Base-by-base conservation (phyloP, 208 protist genomes). In the Crithidia expoeki region DNA sequence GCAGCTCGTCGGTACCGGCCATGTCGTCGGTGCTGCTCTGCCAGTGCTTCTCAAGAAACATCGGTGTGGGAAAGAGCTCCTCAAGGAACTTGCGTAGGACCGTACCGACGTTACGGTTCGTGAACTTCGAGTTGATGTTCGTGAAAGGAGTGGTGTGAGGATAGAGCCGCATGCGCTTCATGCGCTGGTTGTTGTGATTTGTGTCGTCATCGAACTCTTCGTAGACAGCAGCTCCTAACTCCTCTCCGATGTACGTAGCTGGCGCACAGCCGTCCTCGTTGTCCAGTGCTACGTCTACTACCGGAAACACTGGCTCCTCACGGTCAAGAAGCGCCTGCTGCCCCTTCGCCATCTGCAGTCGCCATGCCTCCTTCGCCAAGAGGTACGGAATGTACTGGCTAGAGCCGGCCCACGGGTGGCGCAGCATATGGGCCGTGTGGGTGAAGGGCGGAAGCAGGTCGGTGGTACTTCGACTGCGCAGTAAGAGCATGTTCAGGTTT, bases 51-150 rank as follows among this genome's bases (percentile, higher is more conserved):
- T 68, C 61, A 19, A 68, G 62, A n/a, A 68, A 34, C 62, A 68
- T 68, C 21, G 62, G 62, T 2, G 49, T 36, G 5, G 62, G 62
- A 34, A 68, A 68, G 10, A 68, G 62, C 34, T 68, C 62, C 62
- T 68, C 49, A 5, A 68, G 49, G 49, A 68, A 68, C 33, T 58
- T 27, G 32, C 49, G 46, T 4, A 68, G 49, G 21, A 34, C 47
- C 2, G 23, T 50, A 17, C 62, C 62, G 50, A 68, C 17, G 4
- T 4, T n/a, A 3, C 32, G 25, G 38, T 1, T 4, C 10, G 36
- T n/a, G 63, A 69, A 69, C 63, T 69, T 69, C 0, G 63, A 69
- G 28, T 69, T 69, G 38, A 69, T 69, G 34, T 69, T 69, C 23
- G 63, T 69, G 51, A 69, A 69, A 6, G 63, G 51, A 21, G 44